Conservation (phyloP, 805 yeast genomes). For the Kuraishia floccosa region DNA sequence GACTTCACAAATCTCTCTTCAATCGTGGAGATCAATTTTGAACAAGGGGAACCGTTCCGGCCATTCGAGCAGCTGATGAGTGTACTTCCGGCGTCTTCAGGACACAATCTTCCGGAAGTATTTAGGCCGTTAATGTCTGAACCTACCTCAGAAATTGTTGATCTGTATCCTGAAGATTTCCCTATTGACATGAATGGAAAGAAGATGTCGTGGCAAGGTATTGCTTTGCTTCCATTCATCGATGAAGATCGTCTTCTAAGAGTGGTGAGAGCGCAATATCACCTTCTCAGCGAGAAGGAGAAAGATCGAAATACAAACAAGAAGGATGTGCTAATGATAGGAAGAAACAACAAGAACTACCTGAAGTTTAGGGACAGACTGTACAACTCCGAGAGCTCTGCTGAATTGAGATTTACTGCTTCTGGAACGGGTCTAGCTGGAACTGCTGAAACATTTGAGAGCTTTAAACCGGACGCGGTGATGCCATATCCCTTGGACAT, state of each 20-base stretch:
- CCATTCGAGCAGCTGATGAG: conserved; percentile 95
- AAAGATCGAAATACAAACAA: conserved; percentile 56
- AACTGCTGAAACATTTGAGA: conserved; percentile 22
- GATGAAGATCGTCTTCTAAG: conserved; percentile 66
- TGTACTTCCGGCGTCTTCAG: conserved; percentile 89
- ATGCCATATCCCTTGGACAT: conserved; percentile 32
- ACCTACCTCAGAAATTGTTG: conserved; percentile 72
- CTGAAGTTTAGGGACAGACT: conserved; percentile 22
- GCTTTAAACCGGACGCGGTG: conserved; percentile 22
- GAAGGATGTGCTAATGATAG: conserved; percentile 57
- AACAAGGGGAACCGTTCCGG: conserved; percentile 65
- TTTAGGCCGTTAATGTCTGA: conserved; percentile 77
- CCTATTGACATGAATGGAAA: conserved; percentile 93
- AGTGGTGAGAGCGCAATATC: conserved; percentile 57
- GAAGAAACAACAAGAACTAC: conserved; percentile 47
- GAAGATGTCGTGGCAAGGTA: conserved; percentile 92
- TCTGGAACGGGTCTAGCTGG: conserved; percentile 52
- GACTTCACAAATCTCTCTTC: conserved; percentile 57
- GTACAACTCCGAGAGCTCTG: conserved; percentile 24
- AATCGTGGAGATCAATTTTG: conserved; percentile 47
- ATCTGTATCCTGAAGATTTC: conserved; percentile 84
- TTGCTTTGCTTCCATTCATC: conserved; percentile 81
- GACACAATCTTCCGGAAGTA: conserved; percentile 72
- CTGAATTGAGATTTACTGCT: conserved; percentile 29
- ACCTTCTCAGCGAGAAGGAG: conserved; percentile 56